Base-by-base conservation (phyloP, 1,139 yeast genomes). In the Candida tetrigidarum region DNA sequence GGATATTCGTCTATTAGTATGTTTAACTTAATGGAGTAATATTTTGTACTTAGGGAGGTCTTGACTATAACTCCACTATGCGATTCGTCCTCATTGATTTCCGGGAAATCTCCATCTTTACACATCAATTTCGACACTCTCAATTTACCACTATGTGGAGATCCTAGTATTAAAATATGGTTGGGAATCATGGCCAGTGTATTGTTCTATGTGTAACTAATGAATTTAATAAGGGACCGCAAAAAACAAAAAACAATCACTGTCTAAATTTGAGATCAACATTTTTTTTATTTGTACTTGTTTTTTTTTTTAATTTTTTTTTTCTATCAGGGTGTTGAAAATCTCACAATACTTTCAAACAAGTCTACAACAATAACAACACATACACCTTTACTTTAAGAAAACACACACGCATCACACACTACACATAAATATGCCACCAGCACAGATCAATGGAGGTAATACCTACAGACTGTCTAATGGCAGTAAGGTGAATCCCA, bases 1-100 rank as follows among this genome's bases (percentile, higher is more conserved):
- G 74, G 72, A 44, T 53, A 71, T 50, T 74, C 79, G 45, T 74
- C 80, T 1, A 74, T 57, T 41, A 74, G 53, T 11, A 74, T 47
- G 39, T 62, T 70, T 36, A 72, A 50, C 14, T 63, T 51, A 40
- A 61, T 50, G 0, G 52, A 18, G 47, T 63, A 72, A 56, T 74
- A 74, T 43, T 68, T 69, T 5, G 75, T 71, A 23, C 48, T 41
- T 6, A 73, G 41, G 4, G 51, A 44, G 5, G 64, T 56, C 41
- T 61, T 62, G 26, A 67, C 50, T n/a, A 69, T 67, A 8, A 69
- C 46, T 3, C 78, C 78, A 50, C 74, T 62, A 48, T 74, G 78
- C 1, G 69, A 51, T 0, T 53, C 50, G 2, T 45, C 45, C 3
- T 56, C 42, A 2, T 46, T 44, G 2, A 42, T 50, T 3, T 45